Evolutionary conservation across 768 basidiomycete species (phyloP).

Genomic region (Tulasnella sp.): DNA sequence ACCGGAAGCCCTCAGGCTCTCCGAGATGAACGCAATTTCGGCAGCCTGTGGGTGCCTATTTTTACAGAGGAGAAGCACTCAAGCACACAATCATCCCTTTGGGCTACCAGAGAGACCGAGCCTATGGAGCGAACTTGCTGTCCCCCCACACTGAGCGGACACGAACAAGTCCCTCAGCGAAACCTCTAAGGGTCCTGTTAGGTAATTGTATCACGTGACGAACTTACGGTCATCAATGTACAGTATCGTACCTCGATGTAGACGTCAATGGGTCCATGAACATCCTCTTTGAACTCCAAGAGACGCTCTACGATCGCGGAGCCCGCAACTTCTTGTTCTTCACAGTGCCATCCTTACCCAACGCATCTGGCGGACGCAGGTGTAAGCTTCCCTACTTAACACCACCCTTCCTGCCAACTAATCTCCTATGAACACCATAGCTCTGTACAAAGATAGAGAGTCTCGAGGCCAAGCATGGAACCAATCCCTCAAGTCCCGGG

Average conservation of each 20-base stretch:
- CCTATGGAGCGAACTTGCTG: no score
- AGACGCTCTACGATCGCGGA: constrained; percentile 54
- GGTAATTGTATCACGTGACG: no score
- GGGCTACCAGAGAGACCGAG: no score
- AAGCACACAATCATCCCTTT: no score
- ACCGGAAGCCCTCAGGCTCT: no score
- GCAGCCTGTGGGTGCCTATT: no score
- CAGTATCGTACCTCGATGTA: not conserved
- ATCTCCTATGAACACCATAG: not conserved
- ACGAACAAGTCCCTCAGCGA: no score
- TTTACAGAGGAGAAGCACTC: no score
- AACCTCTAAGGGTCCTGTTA: no score
- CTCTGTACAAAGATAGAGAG: not conserved
- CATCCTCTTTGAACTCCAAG: constrained; percentile 52
- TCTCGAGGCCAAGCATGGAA: constrained; percentile 21
- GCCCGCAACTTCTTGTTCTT: constrained; percentile 61
- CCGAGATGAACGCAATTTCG: no score
- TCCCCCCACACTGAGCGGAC: no score
- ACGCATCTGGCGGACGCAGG: not conserved
- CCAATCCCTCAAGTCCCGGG: constrained; percentile 53
- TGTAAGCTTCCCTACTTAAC: not conserved
- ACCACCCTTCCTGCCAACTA: not conserved
- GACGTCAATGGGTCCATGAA: constrained; percentile 39
- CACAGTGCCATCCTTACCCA: constrained; percentile 54
- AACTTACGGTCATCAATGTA: no score